phyloP scores from a whole-genome alignment of 2,329 filamentous ascomycete species.

The Fusarium sacchari region DNA sequence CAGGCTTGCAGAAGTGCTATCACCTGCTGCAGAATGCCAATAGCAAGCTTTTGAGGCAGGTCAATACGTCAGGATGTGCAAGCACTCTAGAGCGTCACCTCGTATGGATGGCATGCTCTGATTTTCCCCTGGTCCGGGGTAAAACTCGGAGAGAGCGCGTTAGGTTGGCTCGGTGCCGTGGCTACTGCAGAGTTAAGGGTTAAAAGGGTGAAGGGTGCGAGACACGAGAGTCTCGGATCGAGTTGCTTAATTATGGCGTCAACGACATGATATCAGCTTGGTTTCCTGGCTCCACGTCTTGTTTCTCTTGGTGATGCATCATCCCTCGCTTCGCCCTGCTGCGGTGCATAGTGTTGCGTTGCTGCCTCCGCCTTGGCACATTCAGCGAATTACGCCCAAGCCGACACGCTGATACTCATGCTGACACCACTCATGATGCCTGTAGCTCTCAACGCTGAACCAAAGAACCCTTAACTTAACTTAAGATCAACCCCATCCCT shows the following conservation, averaged over 20 bases:
- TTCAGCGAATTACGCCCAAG: constrained; percentile 21
- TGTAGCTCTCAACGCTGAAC: constrained; percentile 11
- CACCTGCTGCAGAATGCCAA: constrained; percentile 27
- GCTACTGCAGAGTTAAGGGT: constrained; percentile 32
- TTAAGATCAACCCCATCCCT: constrained; percentile 35
- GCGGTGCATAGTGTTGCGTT: constrained; percentile 28
- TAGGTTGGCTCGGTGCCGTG: constrained; percentile 15
- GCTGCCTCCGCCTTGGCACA: constrained; percentile 26
- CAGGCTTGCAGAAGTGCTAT: constrained; percentile 33
- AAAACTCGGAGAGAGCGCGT: constrained; percentile 11
- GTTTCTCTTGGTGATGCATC: constrained; percentile 36
- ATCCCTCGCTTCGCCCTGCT: constrained; percentile 34
- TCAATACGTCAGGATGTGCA: constrained; percentile 35
- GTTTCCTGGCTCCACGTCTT: constrained; percentile 8
- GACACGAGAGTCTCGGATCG: constrained; percentile 34
- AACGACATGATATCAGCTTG: constrained; percentile 19
- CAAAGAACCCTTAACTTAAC: constrained; percentile 16
- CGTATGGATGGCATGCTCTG: background rate
- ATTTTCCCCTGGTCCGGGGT: constrained; percentile 17
- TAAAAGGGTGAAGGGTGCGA: constrained; percentile 24
- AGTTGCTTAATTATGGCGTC: constrained; percentile 32
- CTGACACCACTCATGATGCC: constrained; percentile 27
- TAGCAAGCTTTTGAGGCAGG: constrained; percentile 6
- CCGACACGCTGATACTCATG: constrained; percentile 22
- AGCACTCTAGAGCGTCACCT: constrained; percentile 34